Conservation (phyloP, 345 rosid species). For the Hypericum androsaemum region DNA sequence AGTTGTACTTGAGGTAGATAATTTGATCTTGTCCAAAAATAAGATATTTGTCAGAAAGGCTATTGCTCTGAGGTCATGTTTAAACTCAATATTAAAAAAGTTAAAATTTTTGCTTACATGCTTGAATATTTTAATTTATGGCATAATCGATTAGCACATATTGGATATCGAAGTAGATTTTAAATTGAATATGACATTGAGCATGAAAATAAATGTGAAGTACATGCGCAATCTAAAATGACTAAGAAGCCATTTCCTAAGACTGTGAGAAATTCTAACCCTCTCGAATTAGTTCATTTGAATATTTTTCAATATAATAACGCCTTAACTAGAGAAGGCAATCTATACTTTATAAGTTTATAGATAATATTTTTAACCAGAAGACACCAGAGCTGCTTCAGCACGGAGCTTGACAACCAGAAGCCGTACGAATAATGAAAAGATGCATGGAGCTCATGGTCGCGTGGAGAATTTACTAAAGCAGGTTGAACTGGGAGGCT, state of each 20-base stretch:
- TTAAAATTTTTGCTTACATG: not conserved
- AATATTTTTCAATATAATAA: constrained; percentile 12
- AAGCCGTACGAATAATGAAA: no score
- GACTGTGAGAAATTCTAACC: not conserved
- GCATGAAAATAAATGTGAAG: no score
- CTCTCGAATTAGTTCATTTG: not conserved
- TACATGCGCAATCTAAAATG: no score
- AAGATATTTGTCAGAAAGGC: no score
- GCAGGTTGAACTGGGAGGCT: no score
- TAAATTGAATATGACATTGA: not conserved
- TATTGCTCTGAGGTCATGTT: not conserved
- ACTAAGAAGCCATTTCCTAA: no score
- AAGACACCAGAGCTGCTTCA: no score
- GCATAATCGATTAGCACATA: constrained; percentile 5
- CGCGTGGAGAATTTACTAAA: no score
- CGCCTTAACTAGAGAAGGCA: not conserved
- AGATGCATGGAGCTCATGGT: no score
- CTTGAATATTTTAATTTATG: constrained; percentile 6
- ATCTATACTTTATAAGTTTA: constrained; percentile 7
- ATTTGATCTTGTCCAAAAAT: no score
- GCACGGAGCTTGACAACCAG: no score
- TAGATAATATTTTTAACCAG: constrained; percentile 8
- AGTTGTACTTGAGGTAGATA: no score
- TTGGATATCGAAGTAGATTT: not conserved
- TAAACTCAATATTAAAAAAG: not conserved